Evolutionary conservation across 805 yeast species (phyloP).

Genomic region (Ascoidea rubescens): DNA sequence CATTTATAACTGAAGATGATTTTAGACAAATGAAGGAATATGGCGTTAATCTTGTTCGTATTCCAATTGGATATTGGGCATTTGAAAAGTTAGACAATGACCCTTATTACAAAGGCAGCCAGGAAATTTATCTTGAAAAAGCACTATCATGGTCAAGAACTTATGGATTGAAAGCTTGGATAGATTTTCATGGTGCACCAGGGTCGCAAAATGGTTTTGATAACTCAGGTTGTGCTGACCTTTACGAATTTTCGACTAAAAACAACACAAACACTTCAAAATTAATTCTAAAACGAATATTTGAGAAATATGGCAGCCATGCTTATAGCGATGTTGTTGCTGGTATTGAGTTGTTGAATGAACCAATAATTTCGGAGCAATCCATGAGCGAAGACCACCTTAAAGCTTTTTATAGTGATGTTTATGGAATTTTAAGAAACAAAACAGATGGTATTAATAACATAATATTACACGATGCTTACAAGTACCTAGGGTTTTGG

Average conservation of each 20-base stretch:
- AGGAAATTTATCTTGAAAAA: conserved; percentile 45
- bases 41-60: conserved; percentile 56
- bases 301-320: conserved; percentile 37
- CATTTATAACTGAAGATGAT: conserved; percentile 47
- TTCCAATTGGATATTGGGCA: conserved; percentile 80
- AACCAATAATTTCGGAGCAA: conserved; percentile 46
- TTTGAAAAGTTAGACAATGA: conserved; percentile 30
- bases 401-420: conserved; percentile 26
- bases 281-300: conserved; percentile 34
- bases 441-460: conserved; percentile 21
- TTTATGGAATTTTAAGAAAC: conserved; percentile 28
- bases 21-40: conserved; percentile 32
- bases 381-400: conserved; percentile 28
- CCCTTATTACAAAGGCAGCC: conserved; percentile 31
- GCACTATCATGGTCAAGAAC: conserved; percentile 58
- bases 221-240: conserved; percentile 54
- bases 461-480: conserved; percentile 56
- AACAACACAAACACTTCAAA: conserved; percentile 29
- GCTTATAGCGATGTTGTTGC: conserved; percentile 40
- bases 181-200: conserved; percentile 73
- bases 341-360: conserved; percentile 61
- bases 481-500: conserved; percentile 42
- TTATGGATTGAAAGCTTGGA: conserved; percentile 49
- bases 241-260: conserved; percentile 26
- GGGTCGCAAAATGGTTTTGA: conserved; percentile 84